These are phyloP conservation scores for Paramecium biaurelia DNA, from an alignment of 73 alveolate species.

Conservation along the genomic window DNA sequence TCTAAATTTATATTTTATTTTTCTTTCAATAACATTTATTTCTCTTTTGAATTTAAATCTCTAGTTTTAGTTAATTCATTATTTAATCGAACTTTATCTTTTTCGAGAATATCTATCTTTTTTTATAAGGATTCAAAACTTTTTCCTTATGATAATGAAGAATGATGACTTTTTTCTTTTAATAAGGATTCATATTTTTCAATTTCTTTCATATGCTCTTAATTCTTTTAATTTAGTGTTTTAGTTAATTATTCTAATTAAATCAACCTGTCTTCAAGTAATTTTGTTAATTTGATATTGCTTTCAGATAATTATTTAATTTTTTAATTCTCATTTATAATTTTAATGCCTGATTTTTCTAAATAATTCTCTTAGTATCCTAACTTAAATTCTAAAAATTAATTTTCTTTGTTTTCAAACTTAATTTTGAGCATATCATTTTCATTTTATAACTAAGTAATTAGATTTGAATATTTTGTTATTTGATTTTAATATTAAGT, in stretches of 20 bases:
- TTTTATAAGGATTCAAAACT: not conserved
- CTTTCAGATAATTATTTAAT: conserved; percentile 12
- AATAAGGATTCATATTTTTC: not conserved
- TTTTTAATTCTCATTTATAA: not conserved
- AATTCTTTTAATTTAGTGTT: not conserved
- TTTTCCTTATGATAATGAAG: not conserved
- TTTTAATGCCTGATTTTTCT: conserved; percentile 14
- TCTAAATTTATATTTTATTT: not conserved
- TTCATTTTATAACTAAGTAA: not conserved
- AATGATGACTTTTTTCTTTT: not conserved
- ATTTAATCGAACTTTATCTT: not conserved
- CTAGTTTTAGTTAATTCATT: not conserved
- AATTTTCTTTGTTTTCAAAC: not conserved
- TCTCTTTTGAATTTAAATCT: not conserved
- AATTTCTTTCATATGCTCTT: conserved; percentile 5
- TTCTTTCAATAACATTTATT: not conserved
- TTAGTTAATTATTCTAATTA: conserved; percentile 6
- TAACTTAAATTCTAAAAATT: not conserved
- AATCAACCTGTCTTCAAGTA: not conserved
- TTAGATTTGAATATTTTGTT: not conserved
- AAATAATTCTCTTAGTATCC: not conserved
- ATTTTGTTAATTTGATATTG: not conserved
- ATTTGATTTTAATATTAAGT: not conserved
- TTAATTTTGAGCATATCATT: not conserved
- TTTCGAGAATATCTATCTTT: not conserved